Percentiles rank a stretch among this genome's conserved stretches.
phyloP scores from a whole-genome alignment of 805 yeast species.

The Nakazawaea anatomiae region DNA sequence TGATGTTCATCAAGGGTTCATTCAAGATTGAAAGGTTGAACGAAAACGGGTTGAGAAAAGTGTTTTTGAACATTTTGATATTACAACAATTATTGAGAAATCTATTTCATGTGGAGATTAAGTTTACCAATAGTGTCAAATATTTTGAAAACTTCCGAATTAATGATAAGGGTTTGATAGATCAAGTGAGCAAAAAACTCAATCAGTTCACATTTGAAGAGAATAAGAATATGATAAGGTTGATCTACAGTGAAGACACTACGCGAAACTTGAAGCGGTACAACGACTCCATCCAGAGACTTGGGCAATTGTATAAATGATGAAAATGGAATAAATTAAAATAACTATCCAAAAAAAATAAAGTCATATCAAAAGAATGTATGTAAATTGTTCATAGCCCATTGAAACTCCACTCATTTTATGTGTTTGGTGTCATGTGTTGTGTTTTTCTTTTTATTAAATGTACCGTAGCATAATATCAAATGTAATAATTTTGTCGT shows the following conservation, averaged over 20 bases:
- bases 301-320: not conserved
- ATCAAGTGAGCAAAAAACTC: slow-evolving; percentile 28
- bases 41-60: slow-evolving; percentile 50
- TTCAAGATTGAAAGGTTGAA: slow-evolving; percentile 44
- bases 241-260: slow-evolving; percentile 39
- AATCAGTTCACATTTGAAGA: slow-evolving; percentile 37
- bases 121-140: slow-evolving; percentile 44
- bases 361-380: not conserved
- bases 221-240: slow-evolving; percentile 42
- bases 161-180: slow-evolving; percentile 41
- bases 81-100: slow-evolving; percentile 66
- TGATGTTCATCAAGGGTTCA: slow-evolving; percentile 47
- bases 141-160: slow-evolving; percentile 53
- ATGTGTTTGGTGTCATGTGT: not conserved
- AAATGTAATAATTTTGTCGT: not conserved
- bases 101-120: slow-evolving; percentile 37
- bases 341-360: no score
- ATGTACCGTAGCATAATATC: not conserved
- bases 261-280: slow-evolving; percentile 9
- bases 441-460: no score
- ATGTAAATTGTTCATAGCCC: not conserved
- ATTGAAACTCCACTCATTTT: not conserved
- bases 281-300: slow-evolving; percentile 1
- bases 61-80: slow-evolving; percentile 56
- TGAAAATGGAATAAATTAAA: no score